phyloP scores from a whole-genome alignment of 306 rosid genomes.

The Cercis canadensis region DNA sequence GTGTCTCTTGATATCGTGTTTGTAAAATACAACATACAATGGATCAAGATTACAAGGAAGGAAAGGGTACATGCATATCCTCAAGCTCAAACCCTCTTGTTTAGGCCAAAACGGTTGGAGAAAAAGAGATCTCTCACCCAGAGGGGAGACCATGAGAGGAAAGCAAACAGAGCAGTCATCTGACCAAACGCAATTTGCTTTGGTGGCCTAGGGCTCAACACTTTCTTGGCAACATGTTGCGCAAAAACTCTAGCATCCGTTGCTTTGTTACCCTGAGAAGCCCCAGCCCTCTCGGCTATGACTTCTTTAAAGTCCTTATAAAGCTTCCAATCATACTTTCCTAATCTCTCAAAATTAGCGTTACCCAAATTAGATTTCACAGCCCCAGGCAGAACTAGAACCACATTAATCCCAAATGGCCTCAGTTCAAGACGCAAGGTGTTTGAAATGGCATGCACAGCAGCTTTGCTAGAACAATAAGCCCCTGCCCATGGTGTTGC shows the following conservation, averaged over 20 bases:
- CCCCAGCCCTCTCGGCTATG: conserved; percentile 67
- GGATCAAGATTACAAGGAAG: conserved; percentile 25
- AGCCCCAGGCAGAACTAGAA: conserved; percentile 76
- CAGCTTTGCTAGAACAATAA: conserved; percentile 75
- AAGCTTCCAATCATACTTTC: conserved; percentile 64
- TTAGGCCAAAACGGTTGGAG: conserved; percentile 65
- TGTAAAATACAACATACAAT: background rate
- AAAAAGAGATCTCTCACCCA: conserved; percentile 76
- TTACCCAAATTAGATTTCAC: conserved; percentile 72
- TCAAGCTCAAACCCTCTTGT: conserved; percentile 46
- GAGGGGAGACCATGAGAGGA: conserved; percentile 77
- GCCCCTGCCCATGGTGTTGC: conserved; percentile 93
- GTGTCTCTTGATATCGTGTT: too few relatives aligned
- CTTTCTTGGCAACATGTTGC: conserved; percentile 60
- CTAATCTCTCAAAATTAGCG: conserved; percentile 52
- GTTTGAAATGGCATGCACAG: conserved; percentile 69
- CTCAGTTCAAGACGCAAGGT: conserved; percentile 64
- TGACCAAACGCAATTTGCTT: conserved; percentile 75
- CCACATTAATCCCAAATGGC: conserved; percentile 79
- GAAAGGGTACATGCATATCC: conserved; percentile 3
- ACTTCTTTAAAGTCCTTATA: conserved; percentile 62
- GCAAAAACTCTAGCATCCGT: conserved; percentile 72
- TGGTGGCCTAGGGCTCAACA: conserved; percentile 61
- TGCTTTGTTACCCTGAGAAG: conserved; percentile 77
- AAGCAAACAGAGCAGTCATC: conserved; percentile 66